Percentiles rank a stretch among this genome's conserved stretches.
Evolutionary conservation across 2,329 filamentous ascomycete species (phyloP).

Genomic region (Clathrospora elynae): DNA sequence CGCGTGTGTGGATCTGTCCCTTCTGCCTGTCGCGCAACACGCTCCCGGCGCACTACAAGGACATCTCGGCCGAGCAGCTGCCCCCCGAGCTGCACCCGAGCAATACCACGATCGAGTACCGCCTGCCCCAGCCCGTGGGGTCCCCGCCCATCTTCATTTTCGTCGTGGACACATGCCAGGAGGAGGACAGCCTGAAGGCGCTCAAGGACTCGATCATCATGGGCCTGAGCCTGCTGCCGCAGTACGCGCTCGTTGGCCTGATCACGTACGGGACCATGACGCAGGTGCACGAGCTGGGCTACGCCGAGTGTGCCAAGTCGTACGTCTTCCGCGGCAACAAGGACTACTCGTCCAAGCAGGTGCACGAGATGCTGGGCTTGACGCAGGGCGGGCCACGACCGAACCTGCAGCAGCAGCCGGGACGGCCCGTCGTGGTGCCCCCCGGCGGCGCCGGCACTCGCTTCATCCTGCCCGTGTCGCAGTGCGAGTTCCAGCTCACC

Average conservation of each 20-base stretch:
- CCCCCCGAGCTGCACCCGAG: constrained; percentile 80
- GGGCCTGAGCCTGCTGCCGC: constrained; percentile 80
- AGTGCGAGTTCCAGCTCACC: constrained; percentile 96
- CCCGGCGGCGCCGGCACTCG: constrained; percentile 81
- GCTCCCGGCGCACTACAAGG: constrained; percentile 85
- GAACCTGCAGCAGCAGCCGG: constrained; percentile 69
- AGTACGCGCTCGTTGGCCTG: constrained; percentile 79
- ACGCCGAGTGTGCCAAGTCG: constrained; percentile 96
- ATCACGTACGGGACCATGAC: constrained; percentile 94
- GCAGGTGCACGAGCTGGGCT: constrained; percentile 97
- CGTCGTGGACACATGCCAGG: constrained; percentile 86
- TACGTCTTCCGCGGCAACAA: constrained; percentile 98
- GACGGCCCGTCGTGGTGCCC: constrained; percentile 66
- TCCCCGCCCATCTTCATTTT: constrained; percentile 85
- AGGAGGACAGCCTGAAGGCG: constrained; percentile 81
- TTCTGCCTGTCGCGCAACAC: constrained; percentile 85
- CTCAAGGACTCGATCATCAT: constrained; percentile 86
- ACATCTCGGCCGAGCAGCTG: constrained; percentile 82
- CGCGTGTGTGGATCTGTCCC: constrained; percentile 85
- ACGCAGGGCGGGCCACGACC: constrained; percentile 74
- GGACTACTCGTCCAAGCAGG: constrained; percentile 96
- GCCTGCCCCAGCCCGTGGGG: constrained; percentile 79
- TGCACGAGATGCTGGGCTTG: constrained; percentile 98
- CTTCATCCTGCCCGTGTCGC: constrained; percentile 91
- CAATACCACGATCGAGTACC: constrained; percentile 90